Conservation (phyloP, 257 asterid species). For the Przewalskia tangutica region DNA sequence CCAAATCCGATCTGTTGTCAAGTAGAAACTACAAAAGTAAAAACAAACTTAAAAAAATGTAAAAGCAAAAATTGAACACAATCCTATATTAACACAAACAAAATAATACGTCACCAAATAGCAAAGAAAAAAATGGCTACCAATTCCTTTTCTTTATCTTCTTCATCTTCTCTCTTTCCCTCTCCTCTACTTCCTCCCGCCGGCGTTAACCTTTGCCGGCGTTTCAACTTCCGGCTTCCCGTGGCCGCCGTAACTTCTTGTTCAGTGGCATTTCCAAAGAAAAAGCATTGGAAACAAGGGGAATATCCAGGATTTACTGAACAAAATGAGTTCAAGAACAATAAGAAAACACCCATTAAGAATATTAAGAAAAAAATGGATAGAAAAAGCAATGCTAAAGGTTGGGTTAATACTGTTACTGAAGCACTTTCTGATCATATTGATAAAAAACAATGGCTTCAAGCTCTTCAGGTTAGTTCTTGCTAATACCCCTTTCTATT, state of each 20-base stretch:
- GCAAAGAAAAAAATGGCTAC: not conserved
- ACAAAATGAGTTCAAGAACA: constrained; percentile 17
- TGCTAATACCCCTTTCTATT: not conserved
- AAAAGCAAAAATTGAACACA: not conserved
- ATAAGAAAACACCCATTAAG: constrained; percentile 45
- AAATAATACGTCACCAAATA: not conserved
- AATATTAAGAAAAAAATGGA: constrained; percentile 69
- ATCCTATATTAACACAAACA: not conserved
- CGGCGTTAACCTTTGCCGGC: not conserved
- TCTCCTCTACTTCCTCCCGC: not conserved
- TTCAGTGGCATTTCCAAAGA: constrained; percentile 24
- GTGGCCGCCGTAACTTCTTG: constrained; percentile 5
- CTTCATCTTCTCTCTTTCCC: not conserved
- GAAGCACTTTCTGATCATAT: constrained; percentile 67
- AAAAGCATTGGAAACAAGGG: constrained; percentile 67
- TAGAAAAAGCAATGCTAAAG: constrained; percentile 40
- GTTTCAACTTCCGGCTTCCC: not conserved
- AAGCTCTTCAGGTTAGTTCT: constrained; percentile 53
- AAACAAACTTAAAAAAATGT: not conserved
- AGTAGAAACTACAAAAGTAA: not conserved
- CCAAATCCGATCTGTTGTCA: too few species aligned
- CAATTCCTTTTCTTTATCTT: not conserved
- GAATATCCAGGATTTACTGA: constrained; percentile 50
- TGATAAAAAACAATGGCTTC: constrained; percentile 56
- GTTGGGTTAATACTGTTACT: constrained; percentile 70